Base-by-base conservation (phyloP, 1,284 basidiomycete genomes). In the Ganoderma sinense region DNA sequence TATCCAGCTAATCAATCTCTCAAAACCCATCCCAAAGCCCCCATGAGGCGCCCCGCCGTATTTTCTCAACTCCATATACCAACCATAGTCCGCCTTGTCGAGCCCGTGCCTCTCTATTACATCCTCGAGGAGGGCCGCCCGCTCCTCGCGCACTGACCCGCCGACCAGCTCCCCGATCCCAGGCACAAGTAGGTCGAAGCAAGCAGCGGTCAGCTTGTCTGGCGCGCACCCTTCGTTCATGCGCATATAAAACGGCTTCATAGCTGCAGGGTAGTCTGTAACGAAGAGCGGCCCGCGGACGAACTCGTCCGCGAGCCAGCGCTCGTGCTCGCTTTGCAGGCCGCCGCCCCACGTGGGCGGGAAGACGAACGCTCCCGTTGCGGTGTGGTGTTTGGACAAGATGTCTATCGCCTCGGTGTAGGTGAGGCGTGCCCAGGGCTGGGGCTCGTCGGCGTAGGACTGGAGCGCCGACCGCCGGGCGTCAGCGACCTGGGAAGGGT, bases 241-340 rank as follows among this genome's bases (percentile, higher is more conserved):
- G 41, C 94, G 91, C 98, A 99, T 99, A 83, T 99, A 99, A 82
- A 99, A 99, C 10, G 98, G 96, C 81, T 99, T 99, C 72, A 94
- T 80, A 0, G 75, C 41, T 1, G 85, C 82, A 0, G 97, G 97
- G 79, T 99, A 99, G 79, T 97, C 90, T 4, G 92, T 95, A 58
- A 99, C 92, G 78, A 99, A 99, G 0, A 97, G 87, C 0, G 98
- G 97, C 0, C 91, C 92, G 29, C 83, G 78, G 65, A 88, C 79
- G 62, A 91, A 82, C n/a, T 81, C 80, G 61, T 91, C 89, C 0
- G 96, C 93, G 4, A 99, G 86, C 89, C 92, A 98, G 69, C 91
- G 90, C 81, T 99, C 98, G 80, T 99, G 97, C 79, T 98, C 97
- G 78, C 93, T 94, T 73, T 92, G 90, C 33, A 99, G 83, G 0